These are phyloP conservation scores for Pyrenochaeta sp. DNA, from an alignment of 2,329 filamentous ascomycete genomes.

Conservation along the genomic window DNA sequence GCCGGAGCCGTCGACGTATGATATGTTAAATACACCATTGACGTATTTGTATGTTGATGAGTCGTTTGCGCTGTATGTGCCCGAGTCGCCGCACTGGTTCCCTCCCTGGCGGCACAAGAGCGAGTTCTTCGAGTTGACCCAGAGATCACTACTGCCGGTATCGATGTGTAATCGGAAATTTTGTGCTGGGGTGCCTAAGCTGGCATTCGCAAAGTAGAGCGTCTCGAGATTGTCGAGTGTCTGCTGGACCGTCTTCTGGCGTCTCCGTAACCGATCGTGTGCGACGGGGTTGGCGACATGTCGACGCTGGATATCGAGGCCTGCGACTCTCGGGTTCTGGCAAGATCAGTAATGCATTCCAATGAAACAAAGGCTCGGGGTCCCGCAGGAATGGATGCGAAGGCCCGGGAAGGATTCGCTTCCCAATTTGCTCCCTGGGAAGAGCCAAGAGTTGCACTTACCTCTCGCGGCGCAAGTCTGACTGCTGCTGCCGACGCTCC, in stretches of 20 bases:
- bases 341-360: constrained; percentile 16
- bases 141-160: constrained; percentile 70
- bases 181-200: constrained; percentile 66
- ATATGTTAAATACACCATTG: constrained; percentile 82
- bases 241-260: constrained; percentile 54
- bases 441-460: constrained; percentile 42
- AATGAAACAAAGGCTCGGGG: background rate
- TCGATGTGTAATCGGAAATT: constrained; percentile 66
- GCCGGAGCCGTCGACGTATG: constrained; percentile 82
- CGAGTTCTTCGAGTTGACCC: constrained; percentile 72
- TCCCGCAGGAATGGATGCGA: constrained; percentile 1
- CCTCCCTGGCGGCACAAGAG: constrained; percentile 62
- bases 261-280: constrained; percentile 57
- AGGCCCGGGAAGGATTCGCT: constrained; percentile 22
- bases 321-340: constrained; percentile 56
- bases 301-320: constrained; percentile 61
- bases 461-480: constrained; percentile 42
- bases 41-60: constrained; percentile 82
- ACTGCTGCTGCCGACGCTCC: constrained; percentile 39
- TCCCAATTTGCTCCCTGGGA: constrained; percentile 17
- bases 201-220: constrained; percentile 67
- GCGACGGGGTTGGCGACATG: constrained; percentile 55
- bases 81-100: constrained; percentile 66
- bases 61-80: constrained; percentile 72
- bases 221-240: constrained; percentile 66